These are phyloP conservation scores for Lentinula sp. DNA, from an alignment of 768 basidiomycete genomes.

Conservation along the genomic window DNA sequence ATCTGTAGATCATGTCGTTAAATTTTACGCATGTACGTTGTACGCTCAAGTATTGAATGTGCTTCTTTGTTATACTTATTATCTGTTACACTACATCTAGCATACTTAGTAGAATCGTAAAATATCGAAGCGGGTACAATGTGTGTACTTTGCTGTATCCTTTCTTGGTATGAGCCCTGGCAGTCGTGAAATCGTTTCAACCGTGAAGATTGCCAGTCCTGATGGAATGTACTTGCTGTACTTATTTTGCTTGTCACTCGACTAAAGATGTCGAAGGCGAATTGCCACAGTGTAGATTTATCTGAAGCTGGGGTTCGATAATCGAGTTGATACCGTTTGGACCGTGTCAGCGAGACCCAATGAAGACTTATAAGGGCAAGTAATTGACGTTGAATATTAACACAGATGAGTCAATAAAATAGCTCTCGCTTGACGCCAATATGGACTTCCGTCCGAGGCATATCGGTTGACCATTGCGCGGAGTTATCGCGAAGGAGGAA, in stretches of 20 bases:
- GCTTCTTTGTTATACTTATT: not conserved
- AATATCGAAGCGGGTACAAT: not conserved
- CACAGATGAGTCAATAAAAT: not conserved
- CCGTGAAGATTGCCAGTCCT: no score
- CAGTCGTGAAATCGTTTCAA: no score
- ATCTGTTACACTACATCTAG: not conserved
- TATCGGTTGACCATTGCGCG: not conserved
- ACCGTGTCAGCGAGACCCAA: not conserved
- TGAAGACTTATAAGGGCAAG: not conserved
- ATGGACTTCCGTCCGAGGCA: not conserved
- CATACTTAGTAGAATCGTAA: not conserved
- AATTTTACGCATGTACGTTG: not conserved
- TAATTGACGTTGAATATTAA: no score
- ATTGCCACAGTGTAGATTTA: no score
- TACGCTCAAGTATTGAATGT: not conserved
- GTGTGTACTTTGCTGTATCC: not conserved
- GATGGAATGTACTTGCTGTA: no score
- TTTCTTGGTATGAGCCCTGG: not conserved
- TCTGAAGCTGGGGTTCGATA: no score
- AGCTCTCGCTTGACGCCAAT: not conserved
- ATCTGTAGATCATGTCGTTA: not conserved
- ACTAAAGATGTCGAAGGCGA: no score
- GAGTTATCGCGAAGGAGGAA: not conserved
- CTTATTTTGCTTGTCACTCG: no score
- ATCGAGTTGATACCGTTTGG: not conserved